phyloP scores from a whole-genome alignment of 192 early-diverging fungal genomes.

The Coemansia sp. region DNA sequence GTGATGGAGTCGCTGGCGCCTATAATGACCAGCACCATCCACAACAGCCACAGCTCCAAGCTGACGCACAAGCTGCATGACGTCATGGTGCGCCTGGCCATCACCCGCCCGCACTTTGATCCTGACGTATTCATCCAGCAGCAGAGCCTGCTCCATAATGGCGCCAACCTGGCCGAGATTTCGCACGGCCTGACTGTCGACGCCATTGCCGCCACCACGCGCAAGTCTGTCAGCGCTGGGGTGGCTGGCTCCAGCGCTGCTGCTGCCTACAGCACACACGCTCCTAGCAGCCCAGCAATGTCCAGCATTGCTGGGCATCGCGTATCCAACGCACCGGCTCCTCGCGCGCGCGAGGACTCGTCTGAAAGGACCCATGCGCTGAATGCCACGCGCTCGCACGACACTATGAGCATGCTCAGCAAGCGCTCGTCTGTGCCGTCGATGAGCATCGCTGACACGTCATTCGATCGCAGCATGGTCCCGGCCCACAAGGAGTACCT shows the following conservation, averaged over 20 bases:
- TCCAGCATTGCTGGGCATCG: slow-evolving; percentile 17
- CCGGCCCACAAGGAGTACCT: slow-evolving; percentile 51
- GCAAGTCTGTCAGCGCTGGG: slow-evolving; percentile 40
- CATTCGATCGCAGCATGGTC: slow-evolving; percentile 52
- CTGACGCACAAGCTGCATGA: slow-evolving; percentile 54
- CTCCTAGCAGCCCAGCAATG: slow-evolving; percentile 15
- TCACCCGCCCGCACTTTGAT: slow-evolving; percentile 56
- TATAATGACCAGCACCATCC: slow-evolving; percentile 32
- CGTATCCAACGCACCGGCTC: slow-evolving; percentile 38
- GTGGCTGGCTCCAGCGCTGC: not conserved
- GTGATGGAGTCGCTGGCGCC: slow-evolving; percentile 56
- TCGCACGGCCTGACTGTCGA: slow-evolving; percentile 43
- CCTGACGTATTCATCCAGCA: slow-evolving; percentile 56
- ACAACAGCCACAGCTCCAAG: slow-evolving; percentile 46
- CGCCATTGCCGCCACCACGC: slow-evolving; percentile 37
- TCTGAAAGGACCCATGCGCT: slow-evolving; percentile 20
- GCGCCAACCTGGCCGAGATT: slow-evolving; percentile 21
- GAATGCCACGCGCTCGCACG: slow-evolving; percentile 34
- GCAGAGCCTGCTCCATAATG: slow-evolving; percentile 32
- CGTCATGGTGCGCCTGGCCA: slow-evolving; percentile 51
- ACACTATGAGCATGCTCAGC: slow-evolving; percentile 52
- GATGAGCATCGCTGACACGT: slow-evolving; percentile 22
- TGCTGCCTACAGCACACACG: not conserved
- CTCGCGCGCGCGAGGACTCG: slow-evolving; percentile 47
- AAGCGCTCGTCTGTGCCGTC: slow-evolving; percentile 49